Conservation (phyloP, 306 rosid genomes). For the Begonia peltatifolia region DNA sequence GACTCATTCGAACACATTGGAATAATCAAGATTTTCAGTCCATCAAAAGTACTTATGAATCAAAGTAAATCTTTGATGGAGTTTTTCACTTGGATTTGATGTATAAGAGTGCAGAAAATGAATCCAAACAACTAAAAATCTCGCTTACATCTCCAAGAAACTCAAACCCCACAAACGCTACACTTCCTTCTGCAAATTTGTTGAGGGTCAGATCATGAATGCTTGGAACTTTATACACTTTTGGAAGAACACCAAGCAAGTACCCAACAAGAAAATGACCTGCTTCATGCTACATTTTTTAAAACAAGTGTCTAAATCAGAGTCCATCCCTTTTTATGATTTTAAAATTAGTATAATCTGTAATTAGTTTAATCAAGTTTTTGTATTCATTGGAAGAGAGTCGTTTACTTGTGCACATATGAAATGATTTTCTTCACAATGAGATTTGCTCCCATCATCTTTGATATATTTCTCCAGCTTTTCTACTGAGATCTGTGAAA, state of each 20-base stretch:
- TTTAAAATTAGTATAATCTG: too few relatives aligned
- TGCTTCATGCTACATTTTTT: conserved; percentile 79
- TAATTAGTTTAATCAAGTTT: too few relatives aligned
- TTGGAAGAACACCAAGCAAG: conserved; percentile 79
- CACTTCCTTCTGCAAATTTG: conserved; percentile 47
- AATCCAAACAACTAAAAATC: background rate
- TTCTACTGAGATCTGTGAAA: conserved; percentile 1
- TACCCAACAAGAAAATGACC: conserved; percentile 93
- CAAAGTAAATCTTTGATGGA: too few relatives aligned
- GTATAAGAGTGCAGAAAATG: too few relatives aligned
- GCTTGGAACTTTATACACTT: conserved; percentile 56
- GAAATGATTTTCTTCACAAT: conserved; percentile 9
- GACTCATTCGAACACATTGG: too few relatives aligned
- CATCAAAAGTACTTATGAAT: too few relatives aligned
- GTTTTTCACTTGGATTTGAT: too few relatives aligned
- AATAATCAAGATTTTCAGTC: too few relatives aligned
- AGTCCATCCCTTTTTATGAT: too few relatives aligned
- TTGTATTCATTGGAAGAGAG: conserved; percentile 10
- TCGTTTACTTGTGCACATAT: conserved; percentile 9
- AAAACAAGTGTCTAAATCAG: too few relatives aligned
- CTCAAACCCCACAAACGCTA: conserved; percentile 75
- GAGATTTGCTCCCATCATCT: conserved; percentile 2
- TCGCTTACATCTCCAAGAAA: conserved; percentile 63
- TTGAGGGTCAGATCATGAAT: conserved; percentile 38
- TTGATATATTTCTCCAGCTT: conserved; percentile 3